Percentiles rank a stretch among this genome's conserved stretches.
Conservation (phyloP, 345 rosid genomes). For the Moringa oleifera region DNA sequence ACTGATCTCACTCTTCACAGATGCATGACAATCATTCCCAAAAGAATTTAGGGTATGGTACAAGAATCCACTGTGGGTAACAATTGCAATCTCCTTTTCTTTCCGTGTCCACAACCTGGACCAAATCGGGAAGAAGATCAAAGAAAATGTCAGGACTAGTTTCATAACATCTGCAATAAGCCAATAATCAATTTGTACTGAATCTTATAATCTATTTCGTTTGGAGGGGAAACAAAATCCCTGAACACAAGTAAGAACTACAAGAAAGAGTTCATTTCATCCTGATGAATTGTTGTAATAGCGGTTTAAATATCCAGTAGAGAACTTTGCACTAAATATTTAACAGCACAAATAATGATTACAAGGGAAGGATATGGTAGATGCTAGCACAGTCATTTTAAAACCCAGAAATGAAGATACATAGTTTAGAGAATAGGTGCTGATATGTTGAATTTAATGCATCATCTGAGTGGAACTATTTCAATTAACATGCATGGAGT, state of each 20-base stretch:
- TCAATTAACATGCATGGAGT: too few relatives aligned
- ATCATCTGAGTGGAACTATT: too few relatives aligned
- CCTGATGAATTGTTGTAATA: not conserved
- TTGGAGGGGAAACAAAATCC: not conserved
- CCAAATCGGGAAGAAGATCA: not conserved
- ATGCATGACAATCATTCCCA: constrained; percentile 46
- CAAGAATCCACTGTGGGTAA: constrained; percentile 69
- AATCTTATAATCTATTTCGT: too few relatives aligned
- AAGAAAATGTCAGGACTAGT: not conserved
- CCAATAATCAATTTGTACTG: too few relatives aligned
- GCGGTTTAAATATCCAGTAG: not conserved
- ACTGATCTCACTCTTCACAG: constrained; percentile 49
- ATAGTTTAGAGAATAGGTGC: too few relatives aligned
- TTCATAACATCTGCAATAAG: too few relatives aligned
- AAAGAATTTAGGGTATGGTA: constrained; percentile 46
- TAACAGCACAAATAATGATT: not conserved
- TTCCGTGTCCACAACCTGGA: constrained; percentile 67
- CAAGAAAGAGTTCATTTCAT: not conserved
- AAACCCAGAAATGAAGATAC: too few relatives aligned
- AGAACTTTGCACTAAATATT: not conserved
- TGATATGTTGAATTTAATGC: too few relatives aligned
- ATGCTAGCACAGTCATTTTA: too few relatives aligned
- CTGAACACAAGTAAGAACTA: not conserved
- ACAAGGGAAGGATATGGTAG: too few relatives aligned
- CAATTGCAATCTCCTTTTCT: constrained; percentile 77